Evolutionary conservation across 176 grass and related monocot genomes (phyloP).

Genomic region (Stipa capillata): DNA sequence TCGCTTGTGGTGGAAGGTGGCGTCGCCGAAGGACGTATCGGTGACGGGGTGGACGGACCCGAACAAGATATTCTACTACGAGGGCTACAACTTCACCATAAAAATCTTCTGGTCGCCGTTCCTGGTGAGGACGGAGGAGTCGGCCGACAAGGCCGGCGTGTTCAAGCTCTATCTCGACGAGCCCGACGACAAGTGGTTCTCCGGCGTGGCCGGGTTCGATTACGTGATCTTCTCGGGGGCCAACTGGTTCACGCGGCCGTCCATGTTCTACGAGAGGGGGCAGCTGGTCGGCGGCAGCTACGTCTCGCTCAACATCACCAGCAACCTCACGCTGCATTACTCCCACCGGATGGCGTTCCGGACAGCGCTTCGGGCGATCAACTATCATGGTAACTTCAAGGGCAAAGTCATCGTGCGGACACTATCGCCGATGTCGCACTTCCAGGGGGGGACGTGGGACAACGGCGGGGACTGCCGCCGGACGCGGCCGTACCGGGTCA

Average conservation of each 20-base stretch:
- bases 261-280: constrained; percentile 36
- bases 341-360: constrained; percentile 39
- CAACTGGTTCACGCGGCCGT: constrained; percentile 50
- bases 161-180: constrained; percentile 54
- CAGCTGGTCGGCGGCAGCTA: constrained; percentile 39
- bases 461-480: constrained; percentile 44
- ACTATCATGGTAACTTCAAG: not conserved
- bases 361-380: constrained; percentile 10
- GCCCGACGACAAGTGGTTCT: constrained; percentile 27
- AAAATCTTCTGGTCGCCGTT: constrained; percentile 39
- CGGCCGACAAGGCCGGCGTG: not conserved
- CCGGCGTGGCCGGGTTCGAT: constrained; percentile 20
- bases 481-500: constrained; percentile 21
- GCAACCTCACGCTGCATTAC: constrained; percentile 42
- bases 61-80: constrained; percentile 2
- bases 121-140: constrained; percentile 26
- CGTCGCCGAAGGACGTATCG: not conserved
- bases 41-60: not conserved
- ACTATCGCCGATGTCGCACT: constrained; percentile 49
- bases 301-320: constrained; percentile 20
- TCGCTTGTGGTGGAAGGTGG: not conserved
- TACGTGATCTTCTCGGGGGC: constrained; percentile 53
- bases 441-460: constrained; percentile 58
- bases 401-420: constrained; percentile 31
- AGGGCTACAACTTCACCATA: constrained; percentile 34